Base-by-base conservation (phyloP, 1,284 basidiomycete species). In the Clitocybe nebularis region DNA sequence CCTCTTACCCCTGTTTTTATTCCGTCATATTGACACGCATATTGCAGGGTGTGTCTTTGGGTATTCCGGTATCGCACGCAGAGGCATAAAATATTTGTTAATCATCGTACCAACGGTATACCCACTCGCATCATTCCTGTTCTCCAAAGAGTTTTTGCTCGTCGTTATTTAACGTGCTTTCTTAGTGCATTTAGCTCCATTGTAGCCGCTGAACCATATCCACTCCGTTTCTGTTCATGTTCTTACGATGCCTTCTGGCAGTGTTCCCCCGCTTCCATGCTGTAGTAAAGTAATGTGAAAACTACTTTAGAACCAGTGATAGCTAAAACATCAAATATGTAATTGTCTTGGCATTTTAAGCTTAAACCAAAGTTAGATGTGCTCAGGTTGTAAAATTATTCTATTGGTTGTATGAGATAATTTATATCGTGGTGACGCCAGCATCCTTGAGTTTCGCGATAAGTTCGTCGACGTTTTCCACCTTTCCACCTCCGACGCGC, bases 401-500 rank as follows among this genome's bases (percentile, higher is more conserved):
- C 4, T 39, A 14, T 39, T 23, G 32, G 9, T 28, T n/a, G 26
- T 39, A 19, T 34, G 9, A 22, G n/a, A n/a, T n/a, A n/a, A n/a
- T 9, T 47, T 56, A 75, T 24, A 66, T 71, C 34, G 72, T 67
- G 5, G 73, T 75, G 49, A 95, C 76, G 9, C 94, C 94, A 33
- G 86, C 90, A 56, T 90, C 90, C 70, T 93, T 94, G 50, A 99
- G 77, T 72, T 92, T 97, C 30, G 72, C 75, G 7, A 98, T 78
- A 16, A 99, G 75, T 66, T 96, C 91, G 56, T 96, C 93, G 1
- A 99, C 93, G 41, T 71, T 84, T 48, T 77, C 82, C 37, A 93
- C 93, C 79, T 97, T 99, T 45, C 81, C 83, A 40, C 95, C 95
- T 14, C 96, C 95, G 42, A 89, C 77, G 44, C 95, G 83, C 65